Conservation (phyloP, 768 basidiomycete genomes). For the Cystobasidium onofrii region DNA sequence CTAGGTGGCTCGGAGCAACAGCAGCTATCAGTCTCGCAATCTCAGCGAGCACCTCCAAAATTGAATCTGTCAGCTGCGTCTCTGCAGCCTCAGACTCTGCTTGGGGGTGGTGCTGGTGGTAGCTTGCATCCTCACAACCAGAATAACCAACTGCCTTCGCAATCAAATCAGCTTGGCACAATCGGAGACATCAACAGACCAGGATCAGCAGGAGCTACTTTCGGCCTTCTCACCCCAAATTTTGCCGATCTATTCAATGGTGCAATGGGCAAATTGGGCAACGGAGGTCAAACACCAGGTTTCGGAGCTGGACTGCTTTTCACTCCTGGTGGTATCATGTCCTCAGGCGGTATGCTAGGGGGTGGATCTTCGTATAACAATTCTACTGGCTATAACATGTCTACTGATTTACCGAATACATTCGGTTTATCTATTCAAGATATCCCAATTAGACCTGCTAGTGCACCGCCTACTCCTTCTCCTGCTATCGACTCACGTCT, state of each 20-base stretch:
- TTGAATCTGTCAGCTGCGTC: constrained; percentile 7
- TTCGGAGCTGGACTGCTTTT: constrained; percentile 10
- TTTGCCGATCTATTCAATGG: constrained; percentile 24
- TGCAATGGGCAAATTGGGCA: constrained; percentile 15
- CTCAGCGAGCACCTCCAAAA: background rate
- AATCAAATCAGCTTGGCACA: background rate
- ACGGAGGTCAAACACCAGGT: background rate
- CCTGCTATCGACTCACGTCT: constrained; percentile 10
- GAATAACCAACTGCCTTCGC: constrained; percentile 2
- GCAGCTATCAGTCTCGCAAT: background rate
- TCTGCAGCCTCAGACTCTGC: background rate
- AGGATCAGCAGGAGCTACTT: constrained; percentile 22
- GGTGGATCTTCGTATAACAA: background rate
- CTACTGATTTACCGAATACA: constrained; percentile 14
- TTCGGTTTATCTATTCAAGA: constrained; percentile 19
- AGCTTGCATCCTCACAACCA: background rate
- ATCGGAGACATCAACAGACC: constrained; percentile 7
- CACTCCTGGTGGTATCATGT: constrained; percentile 7
- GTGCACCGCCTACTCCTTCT: constrained; percentile 25
- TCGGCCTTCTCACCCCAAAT: constrained; percentile 20
- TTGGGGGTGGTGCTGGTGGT: background rate
- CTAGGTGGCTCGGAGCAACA: background rate
- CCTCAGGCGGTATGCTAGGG: background rate
- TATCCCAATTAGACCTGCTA: constrained; percentile 25
- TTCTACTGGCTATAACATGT: background rate